These are phyloP conservation scores for Aspergillus ostianus DNA, from an alignment of 495 filamentous ascomycete genomes.

Conservation along the genomic window DNA sequence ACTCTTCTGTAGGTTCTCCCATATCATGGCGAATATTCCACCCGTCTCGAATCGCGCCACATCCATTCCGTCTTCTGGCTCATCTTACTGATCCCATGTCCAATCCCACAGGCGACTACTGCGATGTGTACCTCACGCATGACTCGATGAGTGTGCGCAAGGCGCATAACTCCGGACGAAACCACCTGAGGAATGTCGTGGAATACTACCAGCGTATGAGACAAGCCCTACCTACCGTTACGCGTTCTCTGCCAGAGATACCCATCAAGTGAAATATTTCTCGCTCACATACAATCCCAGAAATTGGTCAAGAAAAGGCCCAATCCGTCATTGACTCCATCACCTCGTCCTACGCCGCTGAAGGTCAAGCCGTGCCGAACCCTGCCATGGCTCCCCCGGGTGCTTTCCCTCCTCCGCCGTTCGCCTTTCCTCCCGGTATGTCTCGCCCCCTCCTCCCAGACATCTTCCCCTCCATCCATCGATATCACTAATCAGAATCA, in stretches of 20 bases:
- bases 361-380: slow-evolving; percentile 81
- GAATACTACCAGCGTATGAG: slow-evolving; percentile 93
- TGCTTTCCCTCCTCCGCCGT: slow-evolving; percentile 50
- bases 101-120: slow-evolving; percentile 81
- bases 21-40: slow-evolving; percentile 10
- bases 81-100: slow-evolving; percentile 7
- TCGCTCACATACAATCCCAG: slow-evolving; percentile 38
- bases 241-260: neutral
- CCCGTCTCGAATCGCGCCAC: slow-evolving; percentile 3
- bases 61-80: slow-evolving; percentile 5
- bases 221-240: neutral
- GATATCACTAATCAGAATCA: slow-evolving; percentile 21
- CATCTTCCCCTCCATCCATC: slow-evolving; percentile 2
- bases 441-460: neutral
- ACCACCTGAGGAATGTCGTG: slow-evolving; percentile 94
- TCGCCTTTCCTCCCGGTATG: slow-evolving; percentile 56
- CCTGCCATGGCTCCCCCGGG: slow-evolving; percentile 66
- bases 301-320: slow-evolving; percentile 98
- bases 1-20: slow-evolving; percentile 67
- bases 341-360: slow-evolving; percentile 89
- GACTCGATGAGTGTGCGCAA: slow-evolving; percentile 99
- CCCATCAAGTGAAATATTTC: neutral
- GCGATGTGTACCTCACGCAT: slow-evolving; percentile 99
- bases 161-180: slow-evolving; percentile 93
- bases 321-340: slow-evolving; percentile 98